phyloP scores from a whole-genome alignment of 345 rosid genomes.

The Brassica juncea region DNA sequence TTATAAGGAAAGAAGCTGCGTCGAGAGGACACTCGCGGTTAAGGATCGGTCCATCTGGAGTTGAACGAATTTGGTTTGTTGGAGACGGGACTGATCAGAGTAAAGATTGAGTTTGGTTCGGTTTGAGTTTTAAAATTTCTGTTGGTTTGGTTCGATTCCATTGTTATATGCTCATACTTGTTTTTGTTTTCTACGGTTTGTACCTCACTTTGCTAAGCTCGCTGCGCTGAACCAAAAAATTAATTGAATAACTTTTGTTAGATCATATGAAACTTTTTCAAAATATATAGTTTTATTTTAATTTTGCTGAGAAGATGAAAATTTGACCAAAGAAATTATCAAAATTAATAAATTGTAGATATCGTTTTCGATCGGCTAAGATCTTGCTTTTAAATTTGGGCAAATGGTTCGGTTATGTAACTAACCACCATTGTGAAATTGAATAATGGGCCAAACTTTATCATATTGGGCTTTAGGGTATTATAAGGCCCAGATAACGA shows the following conservation, averaged over 20 bases:
- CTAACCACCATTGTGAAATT: neutral
- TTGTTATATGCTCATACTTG: neutral
- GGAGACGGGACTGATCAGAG: neutral
- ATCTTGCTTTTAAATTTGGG: too few relatives aligned
- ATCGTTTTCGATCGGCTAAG: too few relatives aligned
- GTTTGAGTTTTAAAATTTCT: neutral
- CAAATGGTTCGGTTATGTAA: neutral
- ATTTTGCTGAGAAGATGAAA: neutral
- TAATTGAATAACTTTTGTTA: neutral
- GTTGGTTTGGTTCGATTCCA: neutral
- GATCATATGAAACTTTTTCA: neutral
- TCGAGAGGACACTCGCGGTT: constrained; percentile 41
- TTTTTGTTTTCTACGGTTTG: neutral
- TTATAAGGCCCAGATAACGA: neutral
- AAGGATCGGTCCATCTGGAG: constrained; percentile 60
- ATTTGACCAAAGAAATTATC: neutral
- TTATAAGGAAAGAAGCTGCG: constrained; percentile 43
- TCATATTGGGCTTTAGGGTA: neutral
- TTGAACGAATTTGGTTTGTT: constrained; percentile 25
- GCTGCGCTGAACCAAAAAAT: neutral
- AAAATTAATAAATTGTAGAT: neutral
- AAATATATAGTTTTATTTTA: neutral
- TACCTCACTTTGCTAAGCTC: neutral
- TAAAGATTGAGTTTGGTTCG: neutral
- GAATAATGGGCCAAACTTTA: neutral